Conservation (phyloP, 768 basidiomycete species). For the Atractiella rhizophila region DNA sequence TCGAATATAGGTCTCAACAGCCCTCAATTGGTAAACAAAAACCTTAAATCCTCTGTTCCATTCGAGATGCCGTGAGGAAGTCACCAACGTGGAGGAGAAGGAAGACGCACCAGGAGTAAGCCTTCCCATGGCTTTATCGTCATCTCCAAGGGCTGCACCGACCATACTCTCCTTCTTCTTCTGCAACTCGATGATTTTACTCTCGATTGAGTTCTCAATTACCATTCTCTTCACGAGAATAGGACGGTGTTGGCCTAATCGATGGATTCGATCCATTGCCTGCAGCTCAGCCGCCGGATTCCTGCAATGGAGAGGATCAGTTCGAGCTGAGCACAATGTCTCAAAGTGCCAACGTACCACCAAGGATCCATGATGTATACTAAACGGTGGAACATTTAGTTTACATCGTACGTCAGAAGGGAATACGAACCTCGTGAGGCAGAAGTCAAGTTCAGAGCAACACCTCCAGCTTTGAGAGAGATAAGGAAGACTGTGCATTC, state of each 20-base stretch:
- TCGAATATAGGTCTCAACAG: too few species aligned
- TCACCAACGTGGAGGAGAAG: too few species aligned
- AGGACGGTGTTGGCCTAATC: conserved; percentile 45
- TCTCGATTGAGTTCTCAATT: conserved; percentile 82
- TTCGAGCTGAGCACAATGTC: conserved; percentile 1
- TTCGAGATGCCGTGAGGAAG: too few species aligned
- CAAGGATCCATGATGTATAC: conserved; percentile 24
- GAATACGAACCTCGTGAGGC: too few species aligned
- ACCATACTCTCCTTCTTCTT: conserved; percentile 36
- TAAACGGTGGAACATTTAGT: too few species aligned
- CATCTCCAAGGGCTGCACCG: too few species aligned
- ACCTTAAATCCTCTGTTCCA: too few species aligned
- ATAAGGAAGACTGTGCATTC: conserved; percentile 95
- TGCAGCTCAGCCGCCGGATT: conserved; percentile 6
- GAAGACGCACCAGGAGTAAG: too few species aligned
- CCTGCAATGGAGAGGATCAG: neutral
- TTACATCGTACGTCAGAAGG: too few species aligned
- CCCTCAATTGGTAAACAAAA: too few species aligned
- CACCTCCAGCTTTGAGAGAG: conserved; percentile 76
- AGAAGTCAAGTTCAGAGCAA: conserved; percentile 66
- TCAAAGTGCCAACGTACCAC: conserved; percentile 43
- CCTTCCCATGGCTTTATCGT: too few species aligned
- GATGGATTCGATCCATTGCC: conserved; percentile 14
- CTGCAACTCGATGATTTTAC: conserved; percentile 75
- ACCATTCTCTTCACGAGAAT: conserved; percentile 83